Evolutionary conservation across 306 rosid genomes (phyloP), one percentile per base, ranked within the genome.

Genomic region (Hippophae tibetana): DNA sequence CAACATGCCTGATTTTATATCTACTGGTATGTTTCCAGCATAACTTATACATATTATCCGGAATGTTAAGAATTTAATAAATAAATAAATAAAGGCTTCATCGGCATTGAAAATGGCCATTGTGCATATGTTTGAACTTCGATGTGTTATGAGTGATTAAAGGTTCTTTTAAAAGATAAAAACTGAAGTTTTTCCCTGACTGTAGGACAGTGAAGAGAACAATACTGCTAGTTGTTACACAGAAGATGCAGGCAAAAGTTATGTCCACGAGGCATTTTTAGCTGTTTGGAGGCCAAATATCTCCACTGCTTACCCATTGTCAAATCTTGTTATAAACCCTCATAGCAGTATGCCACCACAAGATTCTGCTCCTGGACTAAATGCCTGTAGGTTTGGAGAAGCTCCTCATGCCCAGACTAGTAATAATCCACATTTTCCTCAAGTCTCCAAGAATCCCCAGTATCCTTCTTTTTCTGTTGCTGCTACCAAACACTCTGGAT

Each of bases 281-380:
- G 93, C 96, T 61, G 99, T 83, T 75, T 92, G 96, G 95, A 84
- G 86, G 65, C 89, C 83, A 10, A 78, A 71, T 47, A n/a, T 75
- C 62, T 74, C 79, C 52, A 38, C 66, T 76, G 89, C 57, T 43
- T 57, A 23, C 62, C 52, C 79, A 57, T 55, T 67, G 57, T 23
- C 73, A 11, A 60, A 76, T 69, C 56, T 77, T 60, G 81, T 71
- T 63, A 81, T 74, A 70, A 78, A 74, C 64, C 74, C 65, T 73
- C 76, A 61, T 25, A 67, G 60, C 57, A 78, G 67, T 70, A 63
- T 60, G 44, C 52, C 58, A 42, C 42, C 70, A 57, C 79, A 43
- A 67, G 79, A 65, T 57, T 71, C 65, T 72, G 49, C 60, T 65
- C 75, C 58, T 54, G 78, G 64, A 38, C 60, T 43, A 62, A 50